Base-by-base conservation (phyloP, 2,329 filamentous ascomycete genomes). In the Trichoderma sp. region DNA sequence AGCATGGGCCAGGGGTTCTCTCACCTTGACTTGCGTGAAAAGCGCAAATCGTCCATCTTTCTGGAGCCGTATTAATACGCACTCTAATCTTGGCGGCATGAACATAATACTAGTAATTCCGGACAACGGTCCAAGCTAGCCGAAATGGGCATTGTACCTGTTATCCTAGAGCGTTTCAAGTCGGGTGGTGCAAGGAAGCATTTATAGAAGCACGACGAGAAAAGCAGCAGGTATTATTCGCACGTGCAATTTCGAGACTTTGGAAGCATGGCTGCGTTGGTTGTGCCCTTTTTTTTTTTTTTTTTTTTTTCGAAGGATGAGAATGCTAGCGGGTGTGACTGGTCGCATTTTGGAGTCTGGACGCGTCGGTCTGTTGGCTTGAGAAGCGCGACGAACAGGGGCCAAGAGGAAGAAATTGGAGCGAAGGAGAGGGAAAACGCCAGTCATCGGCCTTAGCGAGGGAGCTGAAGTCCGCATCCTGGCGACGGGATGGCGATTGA, bases 1-100 rank as follows among this genome's bases (percentile, higher is more conserved):
- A 45, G 63, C 64, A 58, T 59, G 35, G 42, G 32, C 53, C 64
- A 58, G 42, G 32, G 54, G 64, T 59, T 66, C 53, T 27, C n/a
- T 22, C 10, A 35, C 22, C n/a, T 54, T 45, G 35, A 39, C 19
- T 61, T 48, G n/a, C n/a, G n/a, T 60, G n/a, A 15, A 48, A 8
- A 42, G 56, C 35, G 17, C 56, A 27, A 42, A 37, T 58, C 56
- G 22, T 59, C 7, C 27, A 27, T 50, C 29, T 10, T 10, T 25
- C 32, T 34, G 32, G 29, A 35, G 45, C 58, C 19, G 29, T 61
- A 15, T 27, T 22, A 25, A 50, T 35, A 25, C 45, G 42, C 42
- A 63, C 29, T 63, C 19, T 63, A 52, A n/a, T 48, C 34, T n/a
- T 37, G n/a, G 56, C 19, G 32, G 59, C 59, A 63, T 63, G 59